Conservation (phyloP, 192 early-diverging fungal species). For the Rhizophagus sp. region DNA sequence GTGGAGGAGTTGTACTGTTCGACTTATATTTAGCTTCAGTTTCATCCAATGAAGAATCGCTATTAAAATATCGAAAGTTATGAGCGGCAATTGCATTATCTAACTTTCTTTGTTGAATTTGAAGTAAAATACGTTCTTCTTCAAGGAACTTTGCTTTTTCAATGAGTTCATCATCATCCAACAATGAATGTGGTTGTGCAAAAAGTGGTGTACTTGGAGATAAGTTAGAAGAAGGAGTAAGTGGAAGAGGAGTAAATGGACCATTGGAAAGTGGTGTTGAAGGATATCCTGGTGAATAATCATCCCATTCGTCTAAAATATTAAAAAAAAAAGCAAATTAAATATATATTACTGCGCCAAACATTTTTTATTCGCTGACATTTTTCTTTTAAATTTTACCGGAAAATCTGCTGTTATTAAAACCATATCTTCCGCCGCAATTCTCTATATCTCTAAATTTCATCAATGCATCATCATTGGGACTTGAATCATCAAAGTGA, state of each 20-base stretch:
- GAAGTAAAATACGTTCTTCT: neutral
- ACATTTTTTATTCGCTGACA: neutral
- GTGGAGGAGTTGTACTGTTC: neutral
- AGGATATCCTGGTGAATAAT: neutral
- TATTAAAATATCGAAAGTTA: too few relatives aligned
- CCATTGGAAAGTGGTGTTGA: neutral
- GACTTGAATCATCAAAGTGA: neutral
- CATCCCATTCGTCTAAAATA: neutral
- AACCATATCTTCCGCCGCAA: neutral
- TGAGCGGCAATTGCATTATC: neutral
- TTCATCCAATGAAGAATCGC: neutral
- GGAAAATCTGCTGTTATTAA: neutral
- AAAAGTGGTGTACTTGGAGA: neutral
- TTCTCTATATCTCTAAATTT: neutral
- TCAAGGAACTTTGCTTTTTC: neutral
- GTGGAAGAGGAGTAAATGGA: neutral
- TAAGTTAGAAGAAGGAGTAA: neutral
- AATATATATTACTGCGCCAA: neutral
- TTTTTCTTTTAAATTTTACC: neutral
- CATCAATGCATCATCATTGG: neutral
- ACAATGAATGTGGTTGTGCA: neutral
- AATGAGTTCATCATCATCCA: neutral
- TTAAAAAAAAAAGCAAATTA: too few relatives aligned
- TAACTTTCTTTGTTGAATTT: neutral
- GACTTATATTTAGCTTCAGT: neutral